These are phyloP conservation scores for Phtheirospermum japonicum DNA, from an alignment of 257 asterid species.

Conservation along the genomic window DNA sequence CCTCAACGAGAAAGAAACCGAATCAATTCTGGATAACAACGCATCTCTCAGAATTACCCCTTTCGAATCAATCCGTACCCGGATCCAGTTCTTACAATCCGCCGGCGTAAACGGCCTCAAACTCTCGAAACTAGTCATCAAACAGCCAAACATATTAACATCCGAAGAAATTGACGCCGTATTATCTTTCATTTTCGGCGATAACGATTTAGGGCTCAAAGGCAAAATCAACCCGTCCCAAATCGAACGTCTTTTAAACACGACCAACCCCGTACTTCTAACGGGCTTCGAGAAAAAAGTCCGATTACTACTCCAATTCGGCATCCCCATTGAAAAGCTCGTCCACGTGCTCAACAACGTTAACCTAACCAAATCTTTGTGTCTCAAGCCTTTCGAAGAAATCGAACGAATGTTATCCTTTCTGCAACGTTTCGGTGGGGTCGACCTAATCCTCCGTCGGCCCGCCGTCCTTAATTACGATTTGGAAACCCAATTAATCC, in stretches of 20 bases:
- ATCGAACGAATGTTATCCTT: constrained; percentile 58
- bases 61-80: constrained; percentile 43
- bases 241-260: constrained; percentile 53
- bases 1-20: constrained; percentile 54
- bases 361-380: constrained; percentile 60
- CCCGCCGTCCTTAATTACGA: constrained; percentile 69
- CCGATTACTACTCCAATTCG: constrained; percentile 47
- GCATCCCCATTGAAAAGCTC: constrained; percentile 59
- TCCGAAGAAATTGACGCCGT: constrained; percentile 47
- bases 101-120: constrained; percentile 50
- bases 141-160: constrained; percentile 59
- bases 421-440: constrained; percentile 67
- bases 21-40: constrained; percentile 45
- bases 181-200: constrained; percentile 35
- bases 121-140: constrained; percentile 51
- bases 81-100: constrained; percentile 50
- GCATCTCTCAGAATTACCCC: constrained; percentile 40
- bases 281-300: constrained; percentile 64
- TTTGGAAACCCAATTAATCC: constrained; percentile 67
- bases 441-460: constrained; percentile 59
- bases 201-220: constrained; percentile 38
- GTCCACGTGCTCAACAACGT: constrained; percentile 64
- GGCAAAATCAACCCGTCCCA: constrained; percentile 54
- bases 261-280: constrained; percentile 47
- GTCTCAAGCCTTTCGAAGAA: constrained; percentile 59